phyloP scores from a whole-genome alignment of 2,329 filamentous ascomycete genomes.

The Cryphonectria naterciae region DNA sequence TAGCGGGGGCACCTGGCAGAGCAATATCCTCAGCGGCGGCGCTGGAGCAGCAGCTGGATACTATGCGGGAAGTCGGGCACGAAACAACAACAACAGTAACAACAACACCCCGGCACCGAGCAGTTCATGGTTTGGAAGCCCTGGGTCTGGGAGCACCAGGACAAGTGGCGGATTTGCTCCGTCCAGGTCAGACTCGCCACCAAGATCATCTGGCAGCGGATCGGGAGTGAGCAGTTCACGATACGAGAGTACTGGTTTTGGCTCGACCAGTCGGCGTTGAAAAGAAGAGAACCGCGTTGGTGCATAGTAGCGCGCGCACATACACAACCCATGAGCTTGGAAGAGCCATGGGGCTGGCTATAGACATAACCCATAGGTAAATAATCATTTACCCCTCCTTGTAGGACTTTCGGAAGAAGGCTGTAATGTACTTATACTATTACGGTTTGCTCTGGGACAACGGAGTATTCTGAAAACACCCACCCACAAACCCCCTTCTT shows the following conservation, averaged over 20 bases:
- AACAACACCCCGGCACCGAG: constrained; percentile 25
- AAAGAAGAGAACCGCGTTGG: not conserved
- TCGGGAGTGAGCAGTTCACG: constrained; percentile 45
- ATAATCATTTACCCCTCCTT: not conserved
- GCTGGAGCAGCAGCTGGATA: constrained; percentile 71
- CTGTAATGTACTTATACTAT: not conserved
- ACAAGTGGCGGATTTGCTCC: constrained; percentile 40
- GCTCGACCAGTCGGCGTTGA: constrained; percentile 66
- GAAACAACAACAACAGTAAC: constrained; percentile 40
- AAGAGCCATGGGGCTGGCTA: no score
- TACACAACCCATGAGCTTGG: no score
- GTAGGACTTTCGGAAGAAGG: not conserved
- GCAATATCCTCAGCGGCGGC: constrained; percentile 76
- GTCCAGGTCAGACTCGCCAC: constrained; percentile 40
- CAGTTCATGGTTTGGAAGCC: not conserved
- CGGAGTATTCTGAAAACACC: not conserved
- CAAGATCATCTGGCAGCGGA: constrained; percentile 37
- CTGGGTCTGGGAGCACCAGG: constrained; percentile 39
- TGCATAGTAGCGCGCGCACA: not conserved
- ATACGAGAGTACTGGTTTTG: constrained; percentile 74
- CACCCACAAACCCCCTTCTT: no score
- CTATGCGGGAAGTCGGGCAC: constrained; percentile 56
- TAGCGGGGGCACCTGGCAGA: constrained; percentile 56
- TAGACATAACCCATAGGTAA: no score
- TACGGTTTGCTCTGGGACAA: not conserved